Evolutionary conservation across 768 basidiomycete species (phyloP), one percentile per base, ranked within the genome.

Genomic region (Rhizopogon vulgaris): DNA sequence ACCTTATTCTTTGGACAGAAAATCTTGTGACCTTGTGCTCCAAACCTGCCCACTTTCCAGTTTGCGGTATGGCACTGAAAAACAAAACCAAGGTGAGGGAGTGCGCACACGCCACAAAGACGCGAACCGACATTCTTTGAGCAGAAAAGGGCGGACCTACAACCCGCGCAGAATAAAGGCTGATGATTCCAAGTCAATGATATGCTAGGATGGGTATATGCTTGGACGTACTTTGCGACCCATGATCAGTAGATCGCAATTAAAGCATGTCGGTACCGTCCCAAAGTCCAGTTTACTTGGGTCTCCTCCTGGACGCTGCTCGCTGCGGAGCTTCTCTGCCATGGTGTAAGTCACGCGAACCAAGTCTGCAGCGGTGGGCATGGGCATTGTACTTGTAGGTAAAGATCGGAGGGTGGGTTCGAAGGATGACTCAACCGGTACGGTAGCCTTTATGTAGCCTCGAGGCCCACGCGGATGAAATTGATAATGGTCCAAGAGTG

Each of bases 1-100:
- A 67, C 69, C 62, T 63, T 68, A 50, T 73, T 73, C 47, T 60
- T 63, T 30, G 63, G 54, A 48, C 71, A 73, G 30, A 71, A 62
- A 27, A 53, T 27, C 41, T 70, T 71, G 49, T 70, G 70, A 36
- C 62, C 63, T 53, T 62, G 55, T 5, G 64, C 56, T 15, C 68
- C 62, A 15, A 63, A 48, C 15, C 56, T 60, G 30, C 65, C 65
- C 15, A 7, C 30, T 49, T 68, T 73, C 71, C 72, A 73, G 48
- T 68, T 57, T 15, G 61, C 58, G n/a, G 58, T 51, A 53, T 73
- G 71, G 52, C 70, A 73, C 70, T 71, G 41, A 10, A 41, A 18
- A 36, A 1, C 38, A 39, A 55, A 34, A 49, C 56, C 39, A 53
- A 38, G 55, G 46, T 51, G 8, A 14, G 8, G 25, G 32, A 15